A percentile compares a stretch with the other conserved stretches of the same genome.
Evolutionary conservation across 2,329 filamentous ascomycete genomes (phyloP).

Genomic region (Xylariaceae sp.): DNA sequence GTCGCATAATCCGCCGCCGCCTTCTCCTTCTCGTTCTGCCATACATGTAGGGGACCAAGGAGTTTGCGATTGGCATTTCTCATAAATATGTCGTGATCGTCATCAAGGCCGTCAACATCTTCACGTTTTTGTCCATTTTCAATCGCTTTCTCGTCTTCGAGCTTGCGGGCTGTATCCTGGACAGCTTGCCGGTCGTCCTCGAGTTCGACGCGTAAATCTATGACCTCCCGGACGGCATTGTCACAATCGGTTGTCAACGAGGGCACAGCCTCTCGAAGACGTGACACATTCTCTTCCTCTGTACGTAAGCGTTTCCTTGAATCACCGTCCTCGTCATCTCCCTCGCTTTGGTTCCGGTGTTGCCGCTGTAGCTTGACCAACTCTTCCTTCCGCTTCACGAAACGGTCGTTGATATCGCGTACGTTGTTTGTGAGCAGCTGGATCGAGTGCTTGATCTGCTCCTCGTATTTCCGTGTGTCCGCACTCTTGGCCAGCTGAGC

Average conservation of each 20-base stretch:
- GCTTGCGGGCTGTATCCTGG: slow-evolving; percentile 34
- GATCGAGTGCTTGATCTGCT: slow-evolving; percentile 42
- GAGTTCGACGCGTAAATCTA: slow-evolving; percentile 46
- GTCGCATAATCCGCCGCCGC: slow-evolving; percentile 41
- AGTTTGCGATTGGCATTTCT: slow-evolving; percentile 26
- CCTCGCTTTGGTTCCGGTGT: slow-evolving; percentile 25
- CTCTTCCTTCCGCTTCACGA: slow-evolving; percentile 33
- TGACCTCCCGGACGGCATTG: slow-evolving; percentile 41
- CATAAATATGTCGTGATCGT: slow-evolving; percentile 28
- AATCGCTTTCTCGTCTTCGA: slow-evolving; percentile 23
- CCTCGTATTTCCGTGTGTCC: slow-evolving; percentile 39
- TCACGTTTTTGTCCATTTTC: slow-evolving; percentile 19
- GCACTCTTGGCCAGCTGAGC: slow-evolving; percentile 40
- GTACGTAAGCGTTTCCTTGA: slow-evolving; percentile 35
- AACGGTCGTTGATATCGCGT: slow-evolving; percentile 45
- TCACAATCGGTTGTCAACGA: slow-evolving; percentile 43
- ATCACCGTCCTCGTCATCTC: slow-evolving; percentile 24
- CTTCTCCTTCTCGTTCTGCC: slow-evolving; percentile 34
- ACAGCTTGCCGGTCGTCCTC: slow-evolving; percentile 43
- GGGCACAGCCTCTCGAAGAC: slow-evolving; percentile 38
- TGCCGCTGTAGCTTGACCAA: slow-evolving; percentile 32
- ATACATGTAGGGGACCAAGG: slow-evolving; percentile 31
- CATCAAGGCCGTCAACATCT: slow-evolving; percentile 28
- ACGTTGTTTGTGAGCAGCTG: slow-evolving; percentile 42
- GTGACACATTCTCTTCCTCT: slow-evolving; percentile 36